Evolutionary conservation across 1,284 basidiomycete genomes (phyloP), one percentile per base, ranked within the genome.

Genomic region (Dichomitus squalens): DNA sequence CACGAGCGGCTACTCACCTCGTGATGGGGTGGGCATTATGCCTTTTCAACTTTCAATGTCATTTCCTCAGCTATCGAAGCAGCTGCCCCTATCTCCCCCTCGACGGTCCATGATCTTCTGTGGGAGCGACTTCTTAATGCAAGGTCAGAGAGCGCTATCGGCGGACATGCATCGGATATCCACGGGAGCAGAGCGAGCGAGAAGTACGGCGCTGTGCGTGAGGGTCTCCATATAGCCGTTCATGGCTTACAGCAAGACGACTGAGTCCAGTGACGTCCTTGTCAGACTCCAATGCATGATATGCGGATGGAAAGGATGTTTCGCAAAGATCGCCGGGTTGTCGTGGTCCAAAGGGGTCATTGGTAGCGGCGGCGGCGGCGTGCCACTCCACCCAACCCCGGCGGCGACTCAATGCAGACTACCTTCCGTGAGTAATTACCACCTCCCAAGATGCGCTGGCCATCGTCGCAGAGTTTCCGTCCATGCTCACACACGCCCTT

Each of bases 401-500:
- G 9, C 39, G 39, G 8, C 7, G 18, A 36, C 5, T 36, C n/a
- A 11, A 14, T 6, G 4, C 20, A 7, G 21, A 41, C 21, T n/a
- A n/a, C n/a, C n/a, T n/a, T n/a, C n/a, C n/a, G n/a, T n/a, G n/a
- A n/a, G n/a, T n/a, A n/a, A n/a, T n/a, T n/a, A n/a, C n/a, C n/a
- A n/a, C n/a, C n/a, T n/a, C n/a, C n/a, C n/a, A n/a, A n/a, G n/a
- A n/a, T n/a, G n/a, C n/a, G n/a, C n/a, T n/a, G n/a, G n/a, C n/a
- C n/a, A n/a, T n/a, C n/a, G n/a, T n/a, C n/a, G n/a, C n/a, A n/a
- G n/a, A n/a, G n/a, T n/a, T n/a, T n/a, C n/a, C 79, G 0, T 82
- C 79, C 2, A 66, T 73, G 2, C 61, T 81, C 34, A 77, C 81
- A 68, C 55, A n/a, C 76, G 21, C 69, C 75, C 4, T 72, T 75